phyloP scores from a whole-genome alignment of 805 yeast species.

The Yarrowia hollandica region DNA sequence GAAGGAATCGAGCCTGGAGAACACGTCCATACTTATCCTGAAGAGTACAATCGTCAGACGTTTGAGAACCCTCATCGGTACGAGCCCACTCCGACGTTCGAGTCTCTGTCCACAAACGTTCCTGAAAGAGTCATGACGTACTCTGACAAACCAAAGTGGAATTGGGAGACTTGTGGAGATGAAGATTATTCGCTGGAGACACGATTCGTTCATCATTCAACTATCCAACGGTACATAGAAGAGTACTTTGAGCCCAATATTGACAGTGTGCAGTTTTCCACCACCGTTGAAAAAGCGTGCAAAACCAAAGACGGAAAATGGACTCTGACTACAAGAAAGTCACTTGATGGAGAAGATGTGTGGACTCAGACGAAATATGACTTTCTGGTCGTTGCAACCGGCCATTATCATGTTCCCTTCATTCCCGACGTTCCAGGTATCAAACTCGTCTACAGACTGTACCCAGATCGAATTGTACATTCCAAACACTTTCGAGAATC shows the following conservation, averaged over 20 bases:
- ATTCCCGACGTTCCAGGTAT: conserved; percentile 60
- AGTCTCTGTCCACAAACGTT: background rate
- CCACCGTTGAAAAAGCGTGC: background rate
- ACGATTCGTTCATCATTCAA: background rate
- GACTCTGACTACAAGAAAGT: background rate
- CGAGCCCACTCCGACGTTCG: conserved; percentile 11
- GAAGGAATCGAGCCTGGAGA: conserved; percentile 10
- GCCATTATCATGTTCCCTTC: conserved; percentile 63
- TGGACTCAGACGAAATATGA: conserved; percentile 45
- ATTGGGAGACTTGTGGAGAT: background rate
- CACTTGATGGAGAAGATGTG: background rate
- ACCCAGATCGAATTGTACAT: conserved; percentile 48
- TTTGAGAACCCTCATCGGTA: conserved; percentile 4
- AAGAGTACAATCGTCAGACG: conserved; percentile 3
- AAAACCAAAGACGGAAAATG: background rate
- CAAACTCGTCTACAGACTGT: background rate
- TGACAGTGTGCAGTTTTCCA: background rate
- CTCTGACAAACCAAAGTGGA: conserved; percentile 15
- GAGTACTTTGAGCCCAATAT: conserved; percentile 10
- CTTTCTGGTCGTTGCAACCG: conserved; percentile 63
- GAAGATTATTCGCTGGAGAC: background rate
- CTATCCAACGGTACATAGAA: conserved; percentile 9
- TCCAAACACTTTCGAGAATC: conserved; percentile 50
- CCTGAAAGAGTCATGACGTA: conserved; percentile 21
- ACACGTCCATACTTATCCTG: background rate